A percentile compares a stretch with the other conserved stretches of the same genome.
Conservation (phyloP, 441 rosid species). For the Viola pubescens region DNA sequence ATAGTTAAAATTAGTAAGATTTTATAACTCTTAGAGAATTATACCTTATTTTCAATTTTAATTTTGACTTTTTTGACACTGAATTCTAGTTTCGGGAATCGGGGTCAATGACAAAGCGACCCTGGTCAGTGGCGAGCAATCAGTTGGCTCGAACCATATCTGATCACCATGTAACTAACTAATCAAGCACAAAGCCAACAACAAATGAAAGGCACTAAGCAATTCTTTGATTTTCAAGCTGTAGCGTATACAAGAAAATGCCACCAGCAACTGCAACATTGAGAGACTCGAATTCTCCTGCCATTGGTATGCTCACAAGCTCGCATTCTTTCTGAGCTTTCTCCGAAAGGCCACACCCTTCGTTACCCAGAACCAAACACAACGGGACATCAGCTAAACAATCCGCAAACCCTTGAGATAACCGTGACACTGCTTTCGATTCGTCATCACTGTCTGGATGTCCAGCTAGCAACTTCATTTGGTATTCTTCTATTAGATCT, state of each 20-base stretch:
- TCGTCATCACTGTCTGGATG: slow-evolving; percentile 47
- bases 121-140: no score
- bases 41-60: no score
- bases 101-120: no score
- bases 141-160: not conserved
- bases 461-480: slow-evolving; percentile 77
- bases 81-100: no score
- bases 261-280: slow-evolving; percentile 96
- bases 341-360: slow-evolving; percentile 72
- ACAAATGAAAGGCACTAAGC: slow-evolving; percentile 3
- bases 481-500: slow-evolving; percentile 38
- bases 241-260: slow-evolving; percentile 62
- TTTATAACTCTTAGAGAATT: no score
- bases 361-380: slow-evolving; percentile 80
- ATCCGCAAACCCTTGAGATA: slow-evolving; percentile 42
- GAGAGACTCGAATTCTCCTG: slow-evolving; percentile 72
- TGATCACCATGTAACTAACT: not conserved
- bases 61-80: no score
- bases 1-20: no score
- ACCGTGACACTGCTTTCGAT: slow-evolving; percentile 28
- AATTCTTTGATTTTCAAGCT: slow-evolving; percentile 26
- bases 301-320: slow-evolving; percentile 80
- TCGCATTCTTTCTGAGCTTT: slow-evolving; percentile 45
- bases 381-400: slow-evolving; percentile 40
- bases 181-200: not conserved